Conservation (phyloP, 805 yeast species). For the Wickerhamiella cacticola region DNA sequence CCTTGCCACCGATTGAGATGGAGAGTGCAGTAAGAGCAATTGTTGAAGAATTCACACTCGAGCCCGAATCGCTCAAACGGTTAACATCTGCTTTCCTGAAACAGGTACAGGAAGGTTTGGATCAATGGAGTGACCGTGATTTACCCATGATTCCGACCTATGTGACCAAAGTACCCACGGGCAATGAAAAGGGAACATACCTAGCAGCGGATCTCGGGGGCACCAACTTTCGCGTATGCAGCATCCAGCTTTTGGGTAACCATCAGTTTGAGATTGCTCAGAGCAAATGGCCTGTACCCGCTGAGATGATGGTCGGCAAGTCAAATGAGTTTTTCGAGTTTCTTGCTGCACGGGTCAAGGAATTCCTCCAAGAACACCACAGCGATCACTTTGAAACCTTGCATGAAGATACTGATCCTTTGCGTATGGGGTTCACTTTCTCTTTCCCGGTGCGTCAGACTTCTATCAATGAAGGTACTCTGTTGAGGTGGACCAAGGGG, state of each 20-base stretch:
- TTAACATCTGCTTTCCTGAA: slow-evolving; percentile 19
- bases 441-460: slow-evolving; percentile 87
- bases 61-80: slow-evolving; percentile 11
- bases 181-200: slow-evolving; percentile 68
- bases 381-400: slow-evolving; percentile 32
- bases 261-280: slow-evolving; percentile 71
- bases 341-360: slow-evolving; percentile 56
- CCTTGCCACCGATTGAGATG: slow-evolving; percentile 4
- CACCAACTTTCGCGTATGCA: slow-evolving; percentile 89
- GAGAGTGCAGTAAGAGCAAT: slow-evolving; percentile 6
- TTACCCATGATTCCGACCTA: slow-evolving; percentile 78
- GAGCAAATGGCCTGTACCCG: slow-evolving; percentile 66
- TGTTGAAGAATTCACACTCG: slow-evolving; percentile 15
- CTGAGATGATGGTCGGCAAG: slow-evolving; percentile 53
- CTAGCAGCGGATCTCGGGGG: slow-evolving; percentile 95
- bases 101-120: slow-evolving; percentile 27
- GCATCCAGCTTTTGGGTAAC: slow-evolving; percentile 48
- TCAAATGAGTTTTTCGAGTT: slow-evolving; percentile 59
- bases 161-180: slow-evolving; percentile 76
- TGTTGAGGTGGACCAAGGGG: slow-evolving; percentile 95
- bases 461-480: slow-evolving; percentile 61
- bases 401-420: slow-evolving; percentile 23
- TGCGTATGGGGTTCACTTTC: slow-evolving; percentile 86
- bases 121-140: slow-evolving; percentile 22
- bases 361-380: slow-evolving; percentile 59